phyloP scores from a whole-genome alignment of 1,139 yeast species.

The Scheffersomyces illinoinensis region DNA sequence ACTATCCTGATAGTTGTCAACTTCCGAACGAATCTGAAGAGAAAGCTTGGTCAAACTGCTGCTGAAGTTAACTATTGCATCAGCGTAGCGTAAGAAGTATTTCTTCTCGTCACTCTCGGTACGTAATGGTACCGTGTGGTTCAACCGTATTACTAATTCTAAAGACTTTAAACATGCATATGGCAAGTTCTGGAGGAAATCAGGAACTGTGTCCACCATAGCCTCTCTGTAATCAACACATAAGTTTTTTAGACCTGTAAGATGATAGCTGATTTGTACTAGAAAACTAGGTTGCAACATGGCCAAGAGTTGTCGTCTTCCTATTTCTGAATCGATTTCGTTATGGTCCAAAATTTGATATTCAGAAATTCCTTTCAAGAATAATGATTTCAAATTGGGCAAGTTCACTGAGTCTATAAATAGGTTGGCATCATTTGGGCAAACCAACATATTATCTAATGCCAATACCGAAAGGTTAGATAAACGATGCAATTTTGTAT shows the following conservation, averaged over 20 bases:
- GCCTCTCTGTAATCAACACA: conserved; percentile 49
- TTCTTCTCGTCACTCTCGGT: conserved; percentile 16
- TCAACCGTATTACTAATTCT: conserved; percentile 46
- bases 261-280: conserved; percentile 21
- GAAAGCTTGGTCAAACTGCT: conserved; percentile 34
- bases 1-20: conserved; percentile 3
- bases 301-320: background rate
- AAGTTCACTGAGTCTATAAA: conserved; percentile 24
- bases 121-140: conserved; percentile 28
- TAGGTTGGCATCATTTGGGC: conserved; percentile 21
- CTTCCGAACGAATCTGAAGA: conserved; percentile 41
- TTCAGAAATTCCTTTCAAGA: conserved; percentile 31
- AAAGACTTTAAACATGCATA: conserved; percentile 28
- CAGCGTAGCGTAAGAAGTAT: conserved; percentile 29
- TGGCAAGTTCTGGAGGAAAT: conserved; percentile 29
- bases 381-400: conserved; percentile 20
- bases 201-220: conserved; percentile 40
- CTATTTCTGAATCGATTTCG: background rate
- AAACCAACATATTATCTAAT: conserved; percentile 28
- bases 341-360: conserved; percentile 11
- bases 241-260: conserved; percentile 28
- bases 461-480: conserved; percentile 22
- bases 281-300: conserved; percentile 30
- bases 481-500: conserved; percentile 14
- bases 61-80: conserved; percentile 25